A percentile compares a stretch with the other conserved stretches of the same genome.
phyloP scores from a whole-genome alignment of 1,284 basidiomycete genomes.

The Ustilago lituana region DNA sequence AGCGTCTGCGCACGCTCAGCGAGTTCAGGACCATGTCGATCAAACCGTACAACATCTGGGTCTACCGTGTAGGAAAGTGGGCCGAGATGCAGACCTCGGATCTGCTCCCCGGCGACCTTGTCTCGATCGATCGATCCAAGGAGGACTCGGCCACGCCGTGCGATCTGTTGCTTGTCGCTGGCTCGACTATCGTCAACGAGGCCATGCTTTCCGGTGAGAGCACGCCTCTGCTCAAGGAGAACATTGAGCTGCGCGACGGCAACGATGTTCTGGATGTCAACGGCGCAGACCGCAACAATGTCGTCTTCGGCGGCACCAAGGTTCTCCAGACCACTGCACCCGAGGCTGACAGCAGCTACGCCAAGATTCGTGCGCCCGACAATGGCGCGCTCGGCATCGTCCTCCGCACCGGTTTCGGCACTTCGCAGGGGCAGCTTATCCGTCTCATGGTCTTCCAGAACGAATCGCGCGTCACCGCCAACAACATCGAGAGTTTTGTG shows the following conservation, averaged over 20 bases:
- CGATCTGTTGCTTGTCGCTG: slow-evolving; percentile 59
- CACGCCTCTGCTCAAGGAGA: slow-evolving; percentile 66
- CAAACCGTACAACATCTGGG: slow-evolving; percentile 63
- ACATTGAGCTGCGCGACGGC: slow-evolving; percentile 62
- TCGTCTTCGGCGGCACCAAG: slow-evolving; percentile 67
- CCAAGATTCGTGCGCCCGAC: slow-evolving; percentile 58
- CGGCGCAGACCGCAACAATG: slow-evolving; percentile 63
- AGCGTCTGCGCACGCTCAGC: slow-evolving; percentile 65
- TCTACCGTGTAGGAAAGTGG: slow-evolving; percentile 62
- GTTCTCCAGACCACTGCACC: slow-evolving; percentile 63
- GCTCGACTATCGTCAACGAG: slow-evolving; percentile 65
- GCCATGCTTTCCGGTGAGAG: slow-evolving; percentile 67
- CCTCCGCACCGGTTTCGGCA: slow-evolving; percentile 66
- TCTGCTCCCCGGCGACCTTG: slow-evolving; percentile 64
- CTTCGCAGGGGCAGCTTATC: slow-evolving; percentile 66
- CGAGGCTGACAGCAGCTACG: slow-evolving; percentile 45
- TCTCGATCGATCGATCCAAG: slow-evolving; percentile 64
- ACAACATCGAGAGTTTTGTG: slow-evolving; percentile 66
- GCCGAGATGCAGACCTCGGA: slow-evolving; percentile 57
- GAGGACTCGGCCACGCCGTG: slow-evolving; percentile 65
- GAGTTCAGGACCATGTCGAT: slow-evolving; percentile 68
- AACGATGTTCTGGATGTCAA: slow-evolving; percentile 63
- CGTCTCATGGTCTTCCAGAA: slow-evolving; percentile 67
- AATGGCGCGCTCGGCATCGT: slow-evolving; percentile 62
- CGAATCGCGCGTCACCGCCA: slow-evolving; percentile 64